A percentile compares a stretch with the other conserved stretches of the same genome.
phyloP scores from a whole-genome alignment of 768 basidiomycete species.

The Sistotremastrum suecicum region DNA sequence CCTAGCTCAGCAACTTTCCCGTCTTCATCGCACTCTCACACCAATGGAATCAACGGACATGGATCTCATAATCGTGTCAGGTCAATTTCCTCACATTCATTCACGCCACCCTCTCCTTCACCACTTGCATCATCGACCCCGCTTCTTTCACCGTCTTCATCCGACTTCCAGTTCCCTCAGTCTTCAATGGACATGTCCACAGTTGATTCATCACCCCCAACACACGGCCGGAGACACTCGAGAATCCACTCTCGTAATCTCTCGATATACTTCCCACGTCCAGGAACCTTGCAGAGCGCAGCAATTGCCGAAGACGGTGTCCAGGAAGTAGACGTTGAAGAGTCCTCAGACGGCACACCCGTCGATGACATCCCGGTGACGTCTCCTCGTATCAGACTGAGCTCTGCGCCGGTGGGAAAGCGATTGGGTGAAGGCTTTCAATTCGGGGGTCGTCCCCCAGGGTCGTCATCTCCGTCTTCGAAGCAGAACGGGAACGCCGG shows the following conservation, averaged over 20 bases:
- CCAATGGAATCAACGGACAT: too few relatives aligned
- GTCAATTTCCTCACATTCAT: too few relatives aligned
- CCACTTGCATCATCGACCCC: not conserved
- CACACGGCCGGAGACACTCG: conserved; percentile 33
- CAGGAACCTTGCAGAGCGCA: conserved; percentile 43
- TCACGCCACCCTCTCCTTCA: not conserved
- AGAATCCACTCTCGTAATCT: conserved; percentile 84
- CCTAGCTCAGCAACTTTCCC: too few relatives aligned
- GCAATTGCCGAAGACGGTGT: conserved; percentile 57
- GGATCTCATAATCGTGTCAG: too few relatives aligned
- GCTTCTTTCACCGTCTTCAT: not conserved
- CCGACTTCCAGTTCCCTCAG: too few relatives aligned
- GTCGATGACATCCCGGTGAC: conserved; percentile 33
- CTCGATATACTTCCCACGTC: conserved; percentile 82
- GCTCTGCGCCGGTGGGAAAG: conserved; percentile 16
- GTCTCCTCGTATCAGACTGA: conserved; percentile 14
- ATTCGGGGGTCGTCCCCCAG: conserved; percentile 43
- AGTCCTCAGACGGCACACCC: conserved; percentile 20
- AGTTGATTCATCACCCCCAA: conserved; percentile 4
- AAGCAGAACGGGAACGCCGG: conserved; percentile 4
- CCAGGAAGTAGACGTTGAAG: conserved; percentile 37
- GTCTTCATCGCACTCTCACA: too few relatives aligned
- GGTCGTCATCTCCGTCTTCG: conserved; percentile 14
- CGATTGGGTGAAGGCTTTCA: conserved; percentile 43
- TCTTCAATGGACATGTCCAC: too few relatives aligned